Percentiles rank a stretch among this genome's conserved stretches.
These are phyloP conservation scores for Candida insectalens DNA, from an alignment of 805 yeast species.

Conservation along the genomic window DNA sequence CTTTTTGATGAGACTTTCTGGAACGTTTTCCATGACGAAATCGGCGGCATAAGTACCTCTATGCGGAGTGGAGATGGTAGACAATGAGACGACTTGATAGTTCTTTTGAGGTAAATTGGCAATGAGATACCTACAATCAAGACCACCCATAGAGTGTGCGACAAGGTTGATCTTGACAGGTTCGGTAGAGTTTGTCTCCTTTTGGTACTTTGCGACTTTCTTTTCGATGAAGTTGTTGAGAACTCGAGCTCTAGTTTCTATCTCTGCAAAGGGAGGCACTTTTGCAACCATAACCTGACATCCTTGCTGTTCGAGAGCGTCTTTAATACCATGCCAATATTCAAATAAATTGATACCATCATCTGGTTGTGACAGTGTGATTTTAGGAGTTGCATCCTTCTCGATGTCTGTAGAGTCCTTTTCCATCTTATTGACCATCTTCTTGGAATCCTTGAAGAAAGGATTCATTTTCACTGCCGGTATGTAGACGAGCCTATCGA, in stretches of 20 bases:
- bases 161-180: slow-evolving; percentile 56
- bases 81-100: slow-evolving; percentile 60
- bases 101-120: slow-evolving; percentile 37
- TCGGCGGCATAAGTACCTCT: slow-evolving; percentile 81
- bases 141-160: slow-evolving; percentile 93
- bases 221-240: slow-evolving; percentile 41
- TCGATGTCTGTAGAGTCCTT: neutral
- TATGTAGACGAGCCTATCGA: slow-evolving; percentile 45
- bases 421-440: slow-evolving; percentile 4
- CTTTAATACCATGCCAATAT: slow-evolving; percentile 77
- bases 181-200: slow-evolving; percentile 17
- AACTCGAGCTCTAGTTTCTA: slow-evolving; percentile 54
- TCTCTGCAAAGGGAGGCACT: slow-evolving; percentile 77
- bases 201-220: slow-evolving; percentile 9
- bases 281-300: slow-evolving; percentile 60
- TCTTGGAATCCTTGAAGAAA: neutral
- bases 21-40: slow-evolving; percentile 31
- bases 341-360: slow-evolving; percentile 37
- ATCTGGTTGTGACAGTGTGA: neutral
- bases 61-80: slow-evolving; percentile 87
- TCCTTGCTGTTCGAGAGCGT: slow-evolving; percentile 50
- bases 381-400: neutral
- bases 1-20: slow-evolving; percentile 9
- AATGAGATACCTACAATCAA: slow-evolving; percentile 73
- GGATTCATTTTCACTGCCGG: slow-evolving; percentile 11